Base-by-base conservation (phyloP, 1,284 basidiomycete species). In the Ganoderma sinense region DNA sequence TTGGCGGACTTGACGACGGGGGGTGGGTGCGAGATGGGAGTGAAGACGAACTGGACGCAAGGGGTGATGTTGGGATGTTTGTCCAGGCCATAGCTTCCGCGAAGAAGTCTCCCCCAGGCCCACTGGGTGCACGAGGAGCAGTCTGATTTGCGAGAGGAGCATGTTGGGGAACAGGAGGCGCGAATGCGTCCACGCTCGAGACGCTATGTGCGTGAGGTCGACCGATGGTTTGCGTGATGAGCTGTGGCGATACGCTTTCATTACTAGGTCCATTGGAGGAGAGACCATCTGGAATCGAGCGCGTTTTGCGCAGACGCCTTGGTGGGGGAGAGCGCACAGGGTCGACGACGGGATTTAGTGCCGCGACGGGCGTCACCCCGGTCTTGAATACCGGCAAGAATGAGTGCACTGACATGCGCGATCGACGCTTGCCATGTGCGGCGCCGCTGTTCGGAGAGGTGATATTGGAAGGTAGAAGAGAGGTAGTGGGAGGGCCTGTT, bases 131-230 rank as follows among this genome's bases (percentile, higher is more conserved):
- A 13, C 55, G 61, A 3, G 68, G 64, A 23, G 41, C 43, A 23
- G 41, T 39, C 13, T 62, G 66, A 7, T 62, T 43, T 11, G 65
- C 39, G 16, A 60, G 61, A n/a, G 65, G 23, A n/a, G 64, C 43
- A 31, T 39, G 59, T 13, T 69, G 63, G 7, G 74, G 65, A 16
- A 67, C 29, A 20, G 77, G 71, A 14, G 69, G 80, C 26, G 85
- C 85, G 40, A 87, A 85, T 62, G 89, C 83, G 71, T 94, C 92
- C 20, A 87, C 89, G 8, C 88, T 88, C 0, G 92, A 94, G 23
- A 94, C 92, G 76, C 91, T 94, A 71, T 93, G 89, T 7, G 92
- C 93, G 76, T 94, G 92, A 2, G 84, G 87, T 29, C 92, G 88
- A 39, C 89, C 89, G 0, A 85, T 84, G 16, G 77, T 66, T 29